A percentile compares a stretch with the other conserved stretches of the same genome.
These are phyloP conservation scores for Gastrolobium villosum DNA, from an alignment of 306 rosid genomes.

Conservation along the genomic window DNA sequence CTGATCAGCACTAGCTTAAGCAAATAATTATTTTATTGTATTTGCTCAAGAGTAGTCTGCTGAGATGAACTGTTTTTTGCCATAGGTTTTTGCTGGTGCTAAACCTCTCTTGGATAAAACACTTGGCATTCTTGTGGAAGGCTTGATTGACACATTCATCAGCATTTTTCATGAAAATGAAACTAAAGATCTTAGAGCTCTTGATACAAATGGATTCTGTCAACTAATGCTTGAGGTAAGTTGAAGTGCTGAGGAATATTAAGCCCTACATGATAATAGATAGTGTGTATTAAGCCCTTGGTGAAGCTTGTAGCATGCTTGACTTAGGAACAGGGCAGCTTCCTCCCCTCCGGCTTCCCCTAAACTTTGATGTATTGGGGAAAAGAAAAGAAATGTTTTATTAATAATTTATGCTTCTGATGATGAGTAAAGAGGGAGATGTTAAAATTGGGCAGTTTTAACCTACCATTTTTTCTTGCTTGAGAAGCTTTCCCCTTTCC, in stretches of 20 bases:
- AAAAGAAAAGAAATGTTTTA: neutral
- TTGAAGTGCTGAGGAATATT: conserved; percentile 37
- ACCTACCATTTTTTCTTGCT: neutral
- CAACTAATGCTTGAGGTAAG: conserved; percentile 98
- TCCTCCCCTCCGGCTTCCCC: neutral
- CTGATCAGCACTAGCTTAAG: neutral
- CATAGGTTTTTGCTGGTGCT: conserved; percentile 93
- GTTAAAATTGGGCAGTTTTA: neutral
- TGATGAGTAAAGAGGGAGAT: neutral
- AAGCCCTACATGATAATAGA: neutral
- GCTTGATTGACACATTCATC: conserved; percentile 94
- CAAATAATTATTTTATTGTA: conserved; percentile 8
- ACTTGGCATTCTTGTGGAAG: conserved; percentile 97
- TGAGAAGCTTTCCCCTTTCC: neutral
- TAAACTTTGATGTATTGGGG: neutral
- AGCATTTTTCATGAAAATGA: conserved; percentile 89
- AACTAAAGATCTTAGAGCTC: conserved; percentile 71
- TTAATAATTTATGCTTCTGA: conserved; percentile 12
- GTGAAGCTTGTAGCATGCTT: conserved; percentile 33
- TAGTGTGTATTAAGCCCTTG: neutral
- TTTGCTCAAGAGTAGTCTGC: conserved; percentile 43
- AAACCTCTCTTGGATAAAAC: conserved; percentile 96
- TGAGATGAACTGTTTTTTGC: conserved; percentile 35
- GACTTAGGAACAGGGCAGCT: neutral
- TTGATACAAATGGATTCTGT: conserved; percentile 92